Percentiles rank a stretch among this genome's conserved stretches.
Conservation (phyloP, 805 yeast genomes). For the Cyberlindnera saturnus region DNA sequence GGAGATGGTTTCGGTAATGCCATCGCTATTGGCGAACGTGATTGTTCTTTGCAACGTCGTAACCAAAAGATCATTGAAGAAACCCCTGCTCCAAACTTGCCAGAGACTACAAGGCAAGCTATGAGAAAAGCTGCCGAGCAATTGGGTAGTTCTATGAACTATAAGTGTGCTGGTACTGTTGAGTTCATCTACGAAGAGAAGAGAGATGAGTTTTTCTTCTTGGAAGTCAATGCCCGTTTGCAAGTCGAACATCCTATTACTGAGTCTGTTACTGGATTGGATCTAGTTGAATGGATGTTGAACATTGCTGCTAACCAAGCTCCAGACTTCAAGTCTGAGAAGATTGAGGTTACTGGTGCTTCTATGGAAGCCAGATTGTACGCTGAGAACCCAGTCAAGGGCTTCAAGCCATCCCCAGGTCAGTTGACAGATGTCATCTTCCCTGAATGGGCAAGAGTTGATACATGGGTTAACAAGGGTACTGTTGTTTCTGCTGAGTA, state of each 20-base stretch:
- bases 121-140: slow-evolving; percentile 84
- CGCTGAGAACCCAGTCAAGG: slow-evolving; percentile 96
- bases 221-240: slow-evolving; percentile 93
- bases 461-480: slow-evolving; percentile 90
- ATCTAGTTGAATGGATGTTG: slow-evolving; percentile 96
- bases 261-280: slow-evolving; percentile 90
- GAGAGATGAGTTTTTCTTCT: slow-evolving; percentile 85
- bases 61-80: slow-evolving; percentile 96
- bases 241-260: slow-evolving; percentile 99
- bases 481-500: slow-evolving; percentile 85
- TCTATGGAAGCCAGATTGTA: slow-evolving; percentile 95
- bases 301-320: slow-evolving; percentile 84
- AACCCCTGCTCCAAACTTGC: slow-evolving; percentile 94
- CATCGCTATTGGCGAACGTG: slow-evolving; percentile 93
- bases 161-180: slow-evolving; percentile 96
- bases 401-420: slow-evolving; percentile 95
- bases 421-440: slow-evolving; percentile 78
- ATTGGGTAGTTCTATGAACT: slow-evolving; percentile 74
- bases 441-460: slow-evolving; percentile 90
- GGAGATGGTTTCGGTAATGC: slow-evolving; percentile 96
- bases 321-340: slow-evolving; percentile 59
- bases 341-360: slow-evolving; percentile 68
- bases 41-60: slow-evolving; percentile 95
- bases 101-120: slow-evolving; percentile 64
- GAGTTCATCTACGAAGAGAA: slow-evolving; percentile 87